phyloP scores from a whole-genome alignment of 225 moss, liverwort and hornwort genomes.

The Marchantia polymorpha region DNA sequence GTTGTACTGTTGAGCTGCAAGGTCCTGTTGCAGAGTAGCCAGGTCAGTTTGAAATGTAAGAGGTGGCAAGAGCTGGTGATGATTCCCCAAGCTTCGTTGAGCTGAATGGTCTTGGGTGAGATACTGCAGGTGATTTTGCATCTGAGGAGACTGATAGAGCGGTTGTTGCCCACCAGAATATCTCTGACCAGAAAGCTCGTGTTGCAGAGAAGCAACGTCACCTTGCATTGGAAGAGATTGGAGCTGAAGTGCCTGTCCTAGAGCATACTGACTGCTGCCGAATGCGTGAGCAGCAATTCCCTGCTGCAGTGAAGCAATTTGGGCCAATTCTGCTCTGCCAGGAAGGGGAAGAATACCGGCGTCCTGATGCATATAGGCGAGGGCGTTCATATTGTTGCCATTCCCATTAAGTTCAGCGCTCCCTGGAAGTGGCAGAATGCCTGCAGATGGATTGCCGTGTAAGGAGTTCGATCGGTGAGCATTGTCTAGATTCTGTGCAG shows the following conservation, averaged over 20 bases:
- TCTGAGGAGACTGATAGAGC: background rate
- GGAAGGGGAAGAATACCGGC: conserved; percentile 20
- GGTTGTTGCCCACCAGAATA: background rate
- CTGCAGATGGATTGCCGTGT: conserved; percentile 5
- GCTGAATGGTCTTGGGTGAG: background rate
- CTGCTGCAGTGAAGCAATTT: conserved; percentile 10
- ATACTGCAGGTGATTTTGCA: conserved; percentile 7
- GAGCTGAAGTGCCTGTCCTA: background rate
- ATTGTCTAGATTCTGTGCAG: background rate
- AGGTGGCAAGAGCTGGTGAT: conserved; percentile 6
- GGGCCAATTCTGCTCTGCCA: background rate
- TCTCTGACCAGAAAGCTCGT: conserved; percentile 9
- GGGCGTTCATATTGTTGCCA: conserved; percentile 1
- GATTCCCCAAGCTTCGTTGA: background rate
- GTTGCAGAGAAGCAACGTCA: background rate
- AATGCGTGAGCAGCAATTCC: background rate
- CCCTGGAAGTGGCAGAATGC: conserved; percentile 18
- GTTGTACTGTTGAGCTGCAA: background rate
- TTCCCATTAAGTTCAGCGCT: background rate
- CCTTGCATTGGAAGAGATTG: background rate
- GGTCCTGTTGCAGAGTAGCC: conserved; percentile 5
- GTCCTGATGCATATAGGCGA: background rate
- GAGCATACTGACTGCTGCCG: conserved; percentile 12
- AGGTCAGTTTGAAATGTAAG: conserved; percentile 2
- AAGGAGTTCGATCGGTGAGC: background rate